phyloP scores from a whole-genome alignment of 176 grass and related monocot genomes.

The Carex myosuroides region DNA sequence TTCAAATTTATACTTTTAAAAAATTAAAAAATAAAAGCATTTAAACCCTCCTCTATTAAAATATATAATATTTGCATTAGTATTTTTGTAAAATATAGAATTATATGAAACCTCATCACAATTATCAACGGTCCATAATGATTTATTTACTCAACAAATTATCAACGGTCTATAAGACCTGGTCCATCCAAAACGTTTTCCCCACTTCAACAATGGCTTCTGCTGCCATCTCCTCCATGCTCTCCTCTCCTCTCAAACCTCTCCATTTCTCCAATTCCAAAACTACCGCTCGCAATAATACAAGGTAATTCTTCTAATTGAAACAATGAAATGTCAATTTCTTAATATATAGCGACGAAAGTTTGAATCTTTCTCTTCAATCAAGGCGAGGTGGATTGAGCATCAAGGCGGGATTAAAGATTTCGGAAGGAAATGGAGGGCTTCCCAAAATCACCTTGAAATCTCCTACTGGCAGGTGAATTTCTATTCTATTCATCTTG shows the following conservation, averaged over 20 bases:
- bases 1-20: too few relatives aligned
- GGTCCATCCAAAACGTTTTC: conserved; percentile 2
- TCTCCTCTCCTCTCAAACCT: not conserved
- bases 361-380: conserved; percentile 3
- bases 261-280: not conserved
- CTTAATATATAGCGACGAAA: not conserved
- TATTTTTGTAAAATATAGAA: too few relatives aligned
- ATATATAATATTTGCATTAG: too few relatives aligned
- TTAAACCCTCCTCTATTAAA: too few relatives aligned
- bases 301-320: not conserved
- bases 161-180: conserved; percentile 1
- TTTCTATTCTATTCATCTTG: not conserved
- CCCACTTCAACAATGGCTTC: conserved; percentile 5
- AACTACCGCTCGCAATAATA: not conserved
- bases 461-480: conserved; percentile 66
- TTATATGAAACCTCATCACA: too few relatives aligned
- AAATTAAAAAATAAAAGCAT: too few relatives aligned
- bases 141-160: too few relatives aligned
- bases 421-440: conserved; percentile 77
- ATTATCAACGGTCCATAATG: too few relatives aligned
- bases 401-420: conserved; percentile 37
- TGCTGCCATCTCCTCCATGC: not conserved
- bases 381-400: conserved; percentile 47
- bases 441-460: conserved; percentile 66
- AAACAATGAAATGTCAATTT: not conserved